Conservation (phyloP, 495 filamentous ascomycete species). For the Hypoxylon subgilvum region DNA sequence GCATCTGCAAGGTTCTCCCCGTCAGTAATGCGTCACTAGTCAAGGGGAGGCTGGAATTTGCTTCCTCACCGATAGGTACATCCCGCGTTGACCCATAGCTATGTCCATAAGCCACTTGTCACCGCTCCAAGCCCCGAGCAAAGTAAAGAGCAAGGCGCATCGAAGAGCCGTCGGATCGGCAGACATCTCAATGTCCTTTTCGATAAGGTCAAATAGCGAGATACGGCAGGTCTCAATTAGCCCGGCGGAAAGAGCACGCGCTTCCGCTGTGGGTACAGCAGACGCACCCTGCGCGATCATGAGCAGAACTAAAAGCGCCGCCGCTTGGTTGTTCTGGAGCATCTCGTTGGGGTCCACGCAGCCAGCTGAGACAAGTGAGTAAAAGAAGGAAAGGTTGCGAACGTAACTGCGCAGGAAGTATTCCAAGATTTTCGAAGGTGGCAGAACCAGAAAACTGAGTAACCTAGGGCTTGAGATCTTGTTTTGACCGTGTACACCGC, state of each 20-base stretch:
- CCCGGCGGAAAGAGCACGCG: conserved; percentile 64
- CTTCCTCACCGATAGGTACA: conserved; percentile 65
- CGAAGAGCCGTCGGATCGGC: conserved; percentile 63
- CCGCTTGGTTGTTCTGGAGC: conserved; percentile 62
- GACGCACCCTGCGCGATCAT: conserved; percentile 71
- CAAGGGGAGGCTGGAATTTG: conserved; percentile 1
- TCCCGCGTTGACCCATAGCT: conserved; percentile 69
- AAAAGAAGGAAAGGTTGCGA: conserved; percentile 63
- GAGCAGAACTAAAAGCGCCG: conserved; percentile 64
- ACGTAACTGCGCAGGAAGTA: conserved; percentile 66
- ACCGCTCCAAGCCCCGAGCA: conserved; percentile 68
- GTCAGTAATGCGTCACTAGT: conserved; percentile 9
- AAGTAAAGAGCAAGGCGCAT: conserved; percentile 65
- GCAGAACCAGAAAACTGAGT: conserved; percentile 63
- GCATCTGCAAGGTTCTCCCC: conserved; percentile 51
- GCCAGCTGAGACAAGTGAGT: conserved; percentile 57
- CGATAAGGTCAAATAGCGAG: conserved; percentile 67
- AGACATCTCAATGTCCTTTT: conserved; percentile 67
- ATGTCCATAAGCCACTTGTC: conserved; percentile 77
- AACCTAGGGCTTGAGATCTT: conserved; percentile 49
- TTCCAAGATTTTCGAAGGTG: conserved; percentile 63
- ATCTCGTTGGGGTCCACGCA: conserved; percentile 66
- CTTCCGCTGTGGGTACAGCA: conserved; percentile 61
- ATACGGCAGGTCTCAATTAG: conserved; percentile 70
- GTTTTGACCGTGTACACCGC: conserved; percentile 40